phyloP scores from a whole-genome alignment of 805 yeast species.

The Cyberlindnera xylosilytica region DNA sequence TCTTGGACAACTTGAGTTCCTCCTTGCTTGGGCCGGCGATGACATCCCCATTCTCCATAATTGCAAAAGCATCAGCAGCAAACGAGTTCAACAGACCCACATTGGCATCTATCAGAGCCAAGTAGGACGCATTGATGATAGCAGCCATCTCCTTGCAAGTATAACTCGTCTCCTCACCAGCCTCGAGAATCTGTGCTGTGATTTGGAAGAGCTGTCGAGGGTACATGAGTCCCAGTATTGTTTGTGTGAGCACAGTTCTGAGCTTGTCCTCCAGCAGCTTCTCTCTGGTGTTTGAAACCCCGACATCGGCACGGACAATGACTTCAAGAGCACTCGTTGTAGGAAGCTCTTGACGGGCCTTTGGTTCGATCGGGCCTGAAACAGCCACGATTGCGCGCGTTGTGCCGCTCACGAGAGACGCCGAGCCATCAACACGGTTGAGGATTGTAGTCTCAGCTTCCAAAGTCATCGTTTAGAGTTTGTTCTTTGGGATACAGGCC shows the following conservation, averaged over 20 bases:
- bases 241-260: constrained; percentile 54
- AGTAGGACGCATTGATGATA: constrained; percentile 60
- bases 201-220: constrained; percentile 80
- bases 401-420: constrained; percentile 47
- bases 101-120: constrained; percentile 81
- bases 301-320: constrained; percentile 72
- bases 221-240: constrained; percentile 58
- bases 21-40: constrained; percentile 44
- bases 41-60: constrained; percentile 31
- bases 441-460: constrained; percentile 30
- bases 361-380: constrained; percentile 88
- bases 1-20: constrained; percentile 41
- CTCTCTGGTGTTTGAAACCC: constrained; percentile 74
- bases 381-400: constrained; percentile 72
- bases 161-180: constrained; percentile 41
- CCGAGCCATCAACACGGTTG: constrained; percentile 77
- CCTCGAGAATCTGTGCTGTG: constrained; percentile 59
- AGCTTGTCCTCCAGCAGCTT: constrained; percentile 70
- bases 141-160: constrained; percentile 25
- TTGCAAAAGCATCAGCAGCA: constrained; percentile 50
- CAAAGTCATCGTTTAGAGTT: constrained; percentile 1
- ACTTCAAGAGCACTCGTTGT: constrained; percentile 75
- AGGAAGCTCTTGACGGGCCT: constrained; percentile 80
- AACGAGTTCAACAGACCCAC: constrained; percentile 65
- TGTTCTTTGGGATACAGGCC: too few relatives aligned